Evolutionary conservation across 2,329 filamentous ascomycete species (phyloP).

Genomic region (Aspergillus flavus): DNA sequence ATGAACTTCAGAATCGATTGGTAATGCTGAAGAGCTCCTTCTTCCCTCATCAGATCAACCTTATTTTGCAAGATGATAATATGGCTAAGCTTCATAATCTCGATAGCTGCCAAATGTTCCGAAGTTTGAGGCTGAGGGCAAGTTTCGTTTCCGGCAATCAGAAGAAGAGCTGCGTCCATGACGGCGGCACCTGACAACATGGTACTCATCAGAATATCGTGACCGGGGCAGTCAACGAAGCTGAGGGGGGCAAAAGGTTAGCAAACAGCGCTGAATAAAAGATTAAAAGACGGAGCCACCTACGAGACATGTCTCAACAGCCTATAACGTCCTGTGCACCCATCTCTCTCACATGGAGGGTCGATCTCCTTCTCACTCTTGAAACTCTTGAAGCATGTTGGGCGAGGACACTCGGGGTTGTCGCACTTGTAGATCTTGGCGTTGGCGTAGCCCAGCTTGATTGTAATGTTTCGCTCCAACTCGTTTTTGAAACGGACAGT

Average conservation of each 20-base stretch:
- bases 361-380: slow-evolving; percentile 99
- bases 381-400: slow-evolving; percentile 94
- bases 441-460: slow-evolving; percentile 99
- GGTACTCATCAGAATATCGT: slow-evolving; percentile 99
- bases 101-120: slow-evolving; percentile 97
- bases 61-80: slow-evolving; percentile 99
- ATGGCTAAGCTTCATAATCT: slow-evolving; percentile 99
- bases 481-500: slow-evolving; percentile 99
- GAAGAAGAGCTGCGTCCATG: slow-evolving; percentile 96
- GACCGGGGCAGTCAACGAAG: slow-evolving; percentile 97
- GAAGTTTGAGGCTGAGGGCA: slow-evolving; percentile 98
- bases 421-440: slow-evolving; percentile 99
- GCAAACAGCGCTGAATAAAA: neutral
- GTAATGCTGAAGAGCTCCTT: slow-evolving; percentile 90
- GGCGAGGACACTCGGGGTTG: slow-evolving; percentile 84
- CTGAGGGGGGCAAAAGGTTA: slow-evolving; percentile 46
- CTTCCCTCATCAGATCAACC: slow-evolving; percentile 97
- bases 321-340: slow-evolving; percentile 84
- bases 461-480: slow-evolving; percentile 97
- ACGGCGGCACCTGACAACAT: slow-evolving; percentile 99
- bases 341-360: slow-evolving; percentile 90
- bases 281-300: slow-evolving; percentile 43
- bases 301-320: slow-evolving; percentile 90
- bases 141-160: slow-evolving; percentile 97
- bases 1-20: slow-evolving; percentile 99